Evolutionary conservation across 345 rosid species (phyloP), one percentile per base, ranked within the genome.

Genomic region (Eucalyptus brandiana): DNA sequence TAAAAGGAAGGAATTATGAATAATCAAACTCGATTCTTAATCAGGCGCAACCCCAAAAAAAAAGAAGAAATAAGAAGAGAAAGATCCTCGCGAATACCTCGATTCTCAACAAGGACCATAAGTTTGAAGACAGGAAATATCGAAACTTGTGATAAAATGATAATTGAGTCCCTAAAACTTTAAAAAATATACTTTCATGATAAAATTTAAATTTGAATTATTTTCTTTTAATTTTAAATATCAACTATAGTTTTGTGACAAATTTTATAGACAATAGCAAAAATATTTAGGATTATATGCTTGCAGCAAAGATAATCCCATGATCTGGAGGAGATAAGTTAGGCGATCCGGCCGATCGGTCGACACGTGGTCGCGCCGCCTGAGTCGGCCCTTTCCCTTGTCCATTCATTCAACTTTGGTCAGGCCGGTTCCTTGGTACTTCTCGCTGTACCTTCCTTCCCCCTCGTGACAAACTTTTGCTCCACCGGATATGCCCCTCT

Each of bases 351-450:
- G 30, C 16, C 16, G 30, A 40, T 5, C 47, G 30, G 81, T 90
- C 54, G 81, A 18, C 91, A 91, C 92, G 90, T 92, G 93, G 18
- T 49, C 81, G 10, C 1, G 44, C 91, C 92, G 91, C 92, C 60
- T 81, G 37, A 19, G 86, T 89, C 89, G 94, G 92, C 91, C 88
- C 80, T 91, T 92, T 91, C 45, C 48, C 53, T 21, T 6, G 86
- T 81, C 54, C 3, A 12, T 76, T 76, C 30, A 5, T 56, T 62
- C 1, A 37, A 90, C 83, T 18, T 69, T 50, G 5, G 16, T 40
- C 32, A 60, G 89, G 90, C 92, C 88, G 89, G 60, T 89, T 89
- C 89, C 90, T 80, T 69, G 32, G 92, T 91, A 88, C 88, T 87
- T 80, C 72, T 30, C 67, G 87, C 88, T 16, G 87, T 51, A 53